phyloP scores from a whole-genome alignment of 2,329 filamentous ascomycete genomes.

The Fusarium pininemorale region DNA sequence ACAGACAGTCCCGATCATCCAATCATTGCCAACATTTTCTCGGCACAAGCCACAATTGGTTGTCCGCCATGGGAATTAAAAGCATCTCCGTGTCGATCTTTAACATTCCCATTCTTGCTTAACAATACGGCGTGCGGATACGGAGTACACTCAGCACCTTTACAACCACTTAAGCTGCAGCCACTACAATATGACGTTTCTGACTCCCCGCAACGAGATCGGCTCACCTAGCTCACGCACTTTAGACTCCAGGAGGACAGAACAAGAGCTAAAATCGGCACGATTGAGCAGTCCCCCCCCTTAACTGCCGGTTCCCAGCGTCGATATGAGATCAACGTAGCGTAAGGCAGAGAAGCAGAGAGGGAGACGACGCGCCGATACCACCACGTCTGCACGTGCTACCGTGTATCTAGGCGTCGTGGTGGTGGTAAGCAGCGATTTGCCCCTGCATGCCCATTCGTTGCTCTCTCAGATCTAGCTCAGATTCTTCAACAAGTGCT shows the following conservation, averaged over 20 bases:
- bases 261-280: conserved; percentile 14
- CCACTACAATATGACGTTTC: conserved; percentile 24
- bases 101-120: conserved; percentile 28
- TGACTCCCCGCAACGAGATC: conserved; percentile 10
- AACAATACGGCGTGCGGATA: background rate
- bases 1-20: background rate
- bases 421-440: background rate
- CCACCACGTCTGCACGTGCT: background rate
- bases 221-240: conserved; percentile 8
- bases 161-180: background rate
- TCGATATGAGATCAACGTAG: conserved; percentile 24
- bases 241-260: background rate
- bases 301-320: conserved; percentile 1
- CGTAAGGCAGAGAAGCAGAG: background rate
- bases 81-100: conserved; percentile 11
- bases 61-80: conserved; percentile 19
- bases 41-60: conserved; percentile 18
- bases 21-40: background rate
- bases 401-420: background rate
- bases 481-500: conserved; percentile 14
- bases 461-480: conserved; percentile 16
- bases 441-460: conserved; percentile 10
- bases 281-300: background rate
- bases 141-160: background rate
- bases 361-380: background rate